Percentiles rank a stretch among this genome's conserved stretches.
Evolutionary conservation across 257 asterid species (phyloP).

Genomic region (Nicotiana attenuata): DNA sequence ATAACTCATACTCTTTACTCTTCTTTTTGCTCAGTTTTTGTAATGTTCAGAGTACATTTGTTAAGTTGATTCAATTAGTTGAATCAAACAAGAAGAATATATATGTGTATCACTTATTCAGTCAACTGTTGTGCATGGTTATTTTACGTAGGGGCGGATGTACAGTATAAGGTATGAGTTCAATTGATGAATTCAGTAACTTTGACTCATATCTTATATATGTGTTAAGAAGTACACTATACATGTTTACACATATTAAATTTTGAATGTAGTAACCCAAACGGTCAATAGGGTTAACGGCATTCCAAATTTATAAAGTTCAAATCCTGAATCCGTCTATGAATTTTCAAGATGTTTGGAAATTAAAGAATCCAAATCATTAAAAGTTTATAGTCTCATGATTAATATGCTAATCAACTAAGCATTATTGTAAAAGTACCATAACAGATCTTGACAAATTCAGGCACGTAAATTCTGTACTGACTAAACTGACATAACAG

Average conservation of each 20-base stretch:
- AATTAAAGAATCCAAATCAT: neutral
- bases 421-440: neutral
- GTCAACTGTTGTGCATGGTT: neutral
- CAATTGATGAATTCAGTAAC: fast-evolving
- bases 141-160: too few relatives aligned
- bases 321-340: fast-evolving
- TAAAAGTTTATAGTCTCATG: neutral
- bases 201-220: too few relatives aligned
- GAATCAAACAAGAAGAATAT: neutral
- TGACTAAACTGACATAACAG: neutral
- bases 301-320: fast-evolving
- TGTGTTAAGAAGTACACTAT: too few relatives aligned
- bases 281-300: too few relatives aligned
- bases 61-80: neutral
- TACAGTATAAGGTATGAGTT: too few relatives aligned
- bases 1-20: neutral
- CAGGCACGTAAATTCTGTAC: neutral
- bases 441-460: neutral
- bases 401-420: neutral
- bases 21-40: neutral
- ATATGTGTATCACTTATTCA: neutral
- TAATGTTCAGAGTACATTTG: neutral
- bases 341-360: neutral
- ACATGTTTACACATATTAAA: too few relatives aligned
- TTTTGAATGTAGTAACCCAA: neutral